Evolutionary conservation across 75 land plant genomes (phyloP), one percentile per base, ranked within the genome.

Genomic region (Adiantum capillusveneris): DNA sequence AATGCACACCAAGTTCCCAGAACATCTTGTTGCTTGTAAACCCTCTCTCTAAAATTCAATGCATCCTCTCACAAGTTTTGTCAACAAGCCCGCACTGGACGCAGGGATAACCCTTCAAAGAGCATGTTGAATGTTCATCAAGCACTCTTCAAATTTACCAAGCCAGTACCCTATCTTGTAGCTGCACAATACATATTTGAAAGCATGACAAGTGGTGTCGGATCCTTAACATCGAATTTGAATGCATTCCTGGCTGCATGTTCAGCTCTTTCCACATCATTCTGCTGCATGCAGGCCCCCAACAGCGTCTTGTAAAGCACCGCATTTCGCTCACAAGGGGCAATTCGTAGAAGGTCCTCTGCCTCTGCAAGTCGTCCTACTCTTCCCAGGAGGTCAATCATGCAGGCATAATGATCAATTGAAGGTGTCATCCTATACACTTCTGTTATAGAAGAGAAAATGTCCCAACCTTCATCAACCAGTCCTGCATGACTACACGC

Each of bases 401-500:
- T 61, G 24, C 62, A 60, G 2, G 39, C 41, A 56, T 53, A 73
- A 24, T 73, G 75, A 20, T 73, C 69, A 50, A 67, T 53, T 11
- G 51, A 44, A 22, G 53, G 70, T 29, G 30, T 39, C 16, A 66
- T 18, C 14, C 37, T 9, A 56, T 57, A 55, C 1, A 45, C 31
- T 26, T 31, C 29, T 12, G 6, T 31, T 70, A 73, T 73, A 59
- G 36, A 28, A 1, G 36, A 44, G 55, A 66, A 66, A 17, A 28
- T 31, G 30, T 73, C 20, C 31, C 24, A 66, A 25, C 70, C 70
- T 44, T 66, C 75, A 6, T 20, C 19, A 24, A 60, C 66, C 11
- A 53, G n/a, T 22, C 75, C 65, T 39, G 73, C 46, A 64, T 58
- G 73, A 46, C 60, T 34, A 51, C 68, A 75, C 26, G 75, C 74